Percentiles rank a stretch among this genome's conserved stretches.
Evolutionary conservation across 2,329 filamentous ascomycete genomes (phyloP).

Genomic region (Fusarium metavorans): DNA sequence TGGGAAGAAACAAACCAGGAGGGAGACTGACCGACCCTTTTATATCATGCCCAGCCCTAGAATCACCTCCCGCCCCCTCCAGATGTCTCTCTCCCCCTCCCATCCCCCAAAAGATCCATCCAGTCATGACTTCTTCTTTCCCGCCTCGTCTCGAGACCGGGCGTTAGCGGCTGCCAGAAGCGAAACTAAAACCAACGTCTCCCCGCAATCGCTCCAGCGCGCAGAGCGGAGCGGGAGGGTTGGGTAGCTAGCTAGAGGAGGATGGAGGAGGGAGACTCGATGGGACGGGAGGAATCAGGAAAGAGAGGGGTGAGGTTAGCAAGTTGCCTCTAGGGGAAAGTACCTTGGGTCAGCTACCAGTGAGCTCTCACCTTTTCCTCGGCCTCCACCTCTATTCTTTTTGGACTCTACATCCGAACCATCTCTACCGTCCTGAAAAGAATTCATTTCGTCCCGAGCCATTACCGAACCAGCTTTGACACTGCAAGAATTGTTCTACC

Average conservation of each 20-base stretch:
- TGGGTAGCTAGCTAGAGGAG: not conserved
- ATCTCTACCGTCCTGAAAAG: not conserved
- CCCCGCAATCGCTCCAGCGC: slow-evolving; percentile 26
- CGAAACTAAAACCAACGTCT: slow-evolving; percentile 22
- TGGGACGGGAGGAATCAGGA: slow-evolving; percentile 19
- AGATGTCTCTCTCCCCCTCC: slow-evolving; percentile 1
- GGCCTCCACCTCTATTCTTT: not conserved
- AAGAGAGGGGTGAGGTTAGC: slow-evolving; percentile 38
- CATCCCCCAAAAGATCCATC: not conserved
- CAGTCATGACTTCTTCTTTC: slow-evolving; percentile 22
- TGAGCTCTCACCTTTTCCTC: not conserved
- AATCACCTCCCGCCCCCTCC: slow-evolving; percentile 12
- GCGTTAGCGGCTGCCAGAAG: slow-evolving; percentile 9
- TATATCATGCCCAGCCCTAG: slow-evolving; percentile 25
- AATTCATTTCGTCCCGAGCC: not conserved
- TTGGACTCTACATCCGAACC: not conserved
- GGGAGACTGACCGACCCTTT: slow-evolving; percentile 21
- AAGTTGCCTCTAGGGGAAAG: slow-evolving; percentile 32
- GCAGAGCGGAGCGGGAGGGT: slow-evolving; percentile 18
- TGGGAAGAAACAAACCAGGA: not conserved
- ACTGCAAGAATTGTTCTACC: not conserved
- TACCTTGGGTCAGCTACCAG: slow-evolving; percentile 18
- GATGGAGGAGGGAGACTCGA: not conserved
- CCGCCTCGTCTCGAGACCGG: slow-evolving; percentile 22
- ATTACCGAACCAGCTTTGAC: not conserved